phyloP scores from a whole-genome alignment of 23 red algal species.

The Gracilariopsis chorda region DNA sequence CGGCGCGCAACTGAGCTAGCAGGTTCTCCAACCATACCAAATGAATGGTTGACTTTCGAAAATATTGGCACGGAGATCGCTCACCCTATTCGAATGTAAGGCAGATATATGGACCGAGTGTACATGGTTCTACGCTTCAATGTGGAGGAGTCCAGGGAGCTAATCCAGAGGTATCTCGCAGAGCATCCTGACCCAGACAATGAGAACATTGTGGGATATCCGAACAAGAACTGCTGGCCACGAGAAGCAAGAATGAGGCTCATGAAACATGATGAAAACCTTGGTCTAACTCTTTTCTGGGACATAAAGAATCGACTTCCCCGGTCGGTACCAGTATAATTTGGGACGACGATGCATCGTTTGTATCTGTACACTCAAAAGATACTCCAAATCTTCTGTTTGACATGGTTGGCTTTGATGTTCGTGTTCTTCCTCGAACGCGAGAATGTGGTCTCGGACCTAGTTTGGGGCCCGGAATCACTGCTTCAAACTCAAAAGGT shows the following conservation, averaged over 20 bases:
- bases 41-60: conserved; percentile 69
- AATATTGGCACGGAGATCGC: conserved; percentile 54
- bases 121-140: conserved; percentile 93
- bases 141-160: conserved; percentile 60
- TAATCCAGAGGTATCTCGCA: conserved; percentile 74
- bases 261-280: conserved; percentile 87
- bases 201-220: conserved; percentile 93
- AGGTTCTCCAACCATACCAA: conserved; percentile 64
- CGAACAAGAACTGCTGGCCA: conserved; percentile 96
- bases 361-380: conserved; percentile 87
- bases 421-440: conserved; percentile 74
- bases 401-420: conserved; percentile 98
- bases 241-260: conserved; percentile 92
- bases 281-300: conserved; percentile 91
- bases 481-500: neutral
- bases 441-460: conserved; percentile 34
- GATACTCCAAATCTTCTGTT: conserved; percentile 92
- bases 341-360: conserved; percentile 76
- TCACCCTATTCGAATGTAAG: conserved; percentile 86
- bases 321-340: conserved; percentile 67
- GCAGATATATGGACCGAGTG: conserved; percentile 82
- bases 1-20: conserved; percentile 76
- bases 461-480: neutral
- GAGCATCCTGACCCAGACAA: conserved; percentile 96
- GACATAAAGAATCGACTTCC: conserved; percentile 90